These are phyloP conservation scores for Violaceomyces palustris DNA, from an alignment of 1,284 basidiomycete species.

Conservation along the genomic window DNA sequence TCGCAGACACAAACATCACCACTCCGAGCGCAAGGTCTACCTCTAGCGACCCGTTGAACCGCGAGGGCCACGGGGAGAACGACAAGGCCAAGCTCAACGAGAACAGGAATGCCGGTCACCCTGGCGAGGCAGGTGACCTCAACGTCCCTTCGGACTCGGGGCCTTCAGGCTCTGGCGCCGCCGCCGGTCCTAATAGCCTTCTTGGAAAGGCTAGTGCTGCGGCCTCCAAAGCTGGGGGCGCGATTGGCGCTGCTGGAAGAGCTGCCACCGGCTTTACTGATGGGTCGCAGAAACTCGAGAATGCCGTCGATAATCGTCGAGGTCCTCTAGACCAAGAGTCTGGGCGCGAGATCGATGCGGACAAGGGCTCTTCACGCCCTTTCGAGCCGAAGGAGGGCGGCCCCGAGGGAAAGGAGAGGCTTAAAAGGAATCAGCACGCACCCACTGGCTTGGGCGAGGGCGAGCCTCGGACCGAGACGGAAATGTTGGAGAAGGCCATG, in stretches of 20 bases:
- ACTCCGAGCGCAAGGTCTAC: background rate
- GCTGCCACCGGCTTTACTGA: constrained; percentile 17
- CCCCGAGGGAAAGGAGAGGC: constrained; percentile 14
- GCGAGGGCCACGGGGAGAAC: background rate
- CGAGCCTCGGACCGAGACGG: constrained; percentile 9
- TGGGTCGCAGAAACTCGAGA: constrained; percentile 18
- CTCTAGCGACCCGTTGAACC: background rate
- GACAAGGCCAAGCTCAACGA: constrained; percentile 3
- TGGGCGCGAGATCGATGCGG: background rate
- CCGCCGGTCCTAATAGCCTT: constrained; percentile 15
- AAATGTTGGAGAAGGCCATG: constrained; percentile 15
- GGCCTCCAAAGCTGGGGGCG: constrained; percentile 61
- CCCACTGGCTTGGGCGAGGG: background rate
- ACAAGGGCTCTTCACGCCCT: constrained; percentile 1
- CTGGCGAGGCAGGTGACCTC: constrained; percentile 12
- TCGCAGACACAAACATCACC: background rate
- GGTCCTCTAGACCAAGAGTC: no score
- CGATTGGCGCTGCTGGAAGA: constrained; percentile 60
- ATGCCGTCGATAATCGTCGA: constrained; percentile 13
- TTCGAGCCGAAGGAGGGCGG: constrained; percentile 13
- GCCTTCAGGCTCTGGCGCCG: constrained; percentile 14
- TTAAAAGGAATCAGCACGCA: constrained; percentile 7
- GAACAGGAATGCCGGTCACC: constrained; percentile 11
- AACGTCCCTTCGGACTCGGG: constrained; percentile 19
- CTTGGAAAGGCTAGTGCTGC: constrained; percentile 49